Evolutionary conservation across 2,329 filamentous ascomycete species (phyloP).

Genomic region (Exophiala mesophila): DNA sequence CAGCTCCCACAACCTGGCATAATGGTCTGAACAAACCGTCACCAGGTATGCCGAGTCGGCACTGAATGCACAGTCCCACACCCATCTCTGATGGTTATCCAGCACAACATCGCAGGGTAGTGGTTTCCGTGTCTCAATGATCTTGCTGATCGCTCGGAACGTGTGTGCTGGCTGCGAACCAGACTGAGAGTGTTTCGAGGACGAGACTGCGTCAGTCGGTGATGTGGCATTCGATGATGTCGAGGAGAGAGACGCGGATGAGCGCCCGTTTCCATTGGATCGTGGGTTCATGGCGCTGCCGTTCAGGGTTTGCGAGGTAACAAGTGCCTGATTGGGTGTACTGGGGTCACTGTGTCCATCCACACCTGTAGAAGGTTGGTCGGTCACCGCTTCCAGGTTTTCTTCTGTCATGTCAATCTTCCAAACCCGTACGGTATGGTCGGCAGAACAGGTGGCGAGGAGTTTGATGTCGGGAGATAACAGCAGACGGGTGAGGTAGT

Average conservation of each 20-base stretch:
- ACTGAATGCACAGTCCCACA: conserved; percentile 95
- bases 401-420: conserved; percentile 68
- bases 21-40: conserved; percentile 89
- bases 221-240: not conserved
- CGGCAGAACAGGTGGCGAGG: conserved; percentile 86
- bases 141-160: conserved; percentile 14
- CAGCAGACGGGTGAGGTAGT: conserved; percentile 87
- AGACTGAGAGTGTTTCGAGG: not conserved
- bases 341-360: not conserved
- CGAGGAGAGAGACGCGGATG: not conserved
- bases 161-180: conserved; percentile 3
- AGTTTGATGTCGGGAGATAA: conserved; percentile 92
- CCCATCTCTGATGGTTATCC: conserved; percentile 88
- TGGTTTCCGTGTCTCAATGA: conserved; percentile 35
- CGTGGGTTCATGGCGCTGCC: not conserved
- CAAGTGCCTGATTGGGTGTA: conserved; percentile 1
- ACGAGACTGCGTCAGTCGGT: conserved; percentile 6
- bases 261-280: not conserved
- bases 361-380: not conserved
- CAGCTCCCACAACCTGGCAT: conserved; percentile 86
- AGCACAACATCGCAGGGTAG: conserved; percentile 79
- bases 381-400: conserved; percentile 29
- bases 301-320: conserved; percentile 2
- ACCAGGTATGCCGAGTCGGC: conserved; percentile 90
- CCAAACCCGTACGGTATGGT: conserved; percentile 96